These are phyloP conservation scores for Cladosporium oxysporum DNA, from an alignment of 2,329 filamentous ascomycete species.

Conservation along the genomic window DNA sequence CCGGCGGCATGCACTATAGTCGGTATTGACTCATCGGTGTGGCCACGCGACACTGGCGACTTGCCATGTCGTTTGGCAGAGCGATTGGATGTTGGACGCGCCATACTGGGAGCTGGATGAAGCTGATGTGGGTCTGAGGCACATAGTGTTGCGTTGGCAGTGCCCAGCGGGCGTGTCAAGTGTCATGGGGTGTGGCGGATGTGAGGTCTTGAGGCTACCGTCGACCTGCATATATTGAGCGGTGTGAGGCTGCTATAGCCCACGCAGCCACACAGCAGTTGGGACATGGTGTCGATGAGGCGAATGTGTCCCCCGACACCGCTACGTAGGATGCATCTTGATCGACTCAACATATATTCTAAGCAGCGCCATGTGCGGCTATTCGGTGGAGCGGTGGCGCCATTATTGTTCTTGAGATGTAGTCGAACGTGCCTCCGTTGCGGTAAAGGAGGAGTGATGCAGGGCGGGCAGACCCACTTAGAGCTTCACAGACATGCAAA, in stretches of 20 bases:
- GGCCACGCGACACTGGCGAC: slow-evolving; percentile 7
- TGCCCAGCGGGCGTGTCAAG: slow-evolving; percentile 8
- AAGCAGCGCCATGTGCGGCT: not conserved
- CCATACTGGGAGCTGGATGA: slow-evolving; percentile 5
- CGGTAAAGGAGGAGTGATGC: not conserved
- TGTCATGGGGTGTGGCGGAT: slow-evolving; percentile 11
- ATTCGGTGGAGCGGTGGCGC: slow-evolving; percentile 5
- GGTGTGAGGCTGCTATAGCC: slow-evolving; percentile 14
- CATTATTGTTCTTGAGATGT: not conserved
- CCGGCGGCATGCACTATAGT: not conserved
- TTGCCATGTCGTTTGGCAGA: slow-evolving; percentile 8
- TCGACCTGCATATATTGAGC: slow-evolving; percentile 9
- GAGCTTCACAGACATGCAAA: slow-evolving; percentile 1
- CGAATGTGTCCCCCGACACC: not conserved
- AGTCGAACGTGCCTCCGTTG: not conserved
- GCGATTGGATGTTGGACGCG: slow-evolving; percentile 10
- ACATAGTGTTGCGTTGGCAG: slow-evolving; percentile 13
- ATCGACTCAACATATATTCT: not conserved
- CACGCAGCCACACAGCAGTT: not conserved
- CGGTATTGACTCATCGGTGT: slow-evolving; percentile 14
- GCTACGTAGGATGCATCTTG: not conserved
- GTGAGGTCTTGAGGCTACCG: slow-evolving; percentile 3
- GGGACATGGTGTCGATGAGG: not conserved
- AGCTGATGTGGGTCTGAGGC: slow-evolving; percentile 13
- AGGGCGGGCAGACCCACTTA: slow-evolving; percentile 11